A percentile compares a stretch with the other conserved stretches of the same genome.
These are phyloP conservation scores for Ocimum tenuiflorum DNA, from an alignment of 257 asterid genomes.

Conservation along the genomic window DNA sequence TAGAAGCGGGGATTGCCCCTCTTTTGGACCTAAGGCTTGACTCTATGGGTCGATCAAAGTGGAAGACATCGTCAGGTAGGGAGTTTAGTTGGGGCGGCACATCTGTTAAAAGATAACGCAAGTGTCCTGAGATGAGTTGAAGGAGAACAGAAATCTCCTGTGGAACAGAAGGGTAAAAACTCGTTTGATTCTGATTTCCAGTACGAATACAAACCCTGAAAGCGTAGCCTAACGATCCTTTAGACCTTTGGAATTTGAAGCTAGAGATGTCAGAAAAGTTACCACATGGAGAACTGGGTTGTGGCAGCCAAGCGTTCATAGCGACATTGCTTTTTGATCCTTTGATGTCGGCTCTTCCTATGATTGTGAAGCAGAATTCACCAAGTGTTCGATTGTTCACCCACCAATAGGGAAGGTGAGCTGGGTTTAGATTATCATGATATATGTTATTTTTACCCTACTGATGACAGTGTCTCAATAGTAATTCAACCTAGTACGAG, in stretches of 20 bases:
- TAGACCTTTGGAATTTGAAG: slow-evolving; percentile 50
- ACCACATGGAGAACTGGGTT: slow-evolving; percentile 44
- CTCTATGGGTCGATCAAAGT: slow-evolving; percentile 42
- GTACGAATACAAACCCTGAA: slow-evolving; percentile 32
- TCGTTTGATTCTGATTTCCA: slow-evolving; percentile 30
- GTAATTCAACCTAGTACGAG: too few species aligned
- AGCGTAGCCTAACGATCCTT: slow-evolving; percentile 54
- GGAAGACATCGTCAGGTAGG: slow-evolving; percentile 57
- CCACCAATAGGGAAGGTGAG: too few species aligned
- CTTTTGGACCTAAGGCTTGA: slow-evolving; percentile 60
- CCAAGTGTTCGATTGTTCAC: too few species aligned
- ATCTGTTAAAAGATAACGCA: slow-evolving; percentile 47
- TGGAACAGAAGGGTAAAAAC: slow-evolving; percentile 34
- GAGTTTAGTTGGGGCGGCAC: slow-evolving; percentile 61
- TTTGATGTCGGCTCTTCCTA: too few species aligned
- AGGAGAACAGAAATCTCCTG: slow-evolving; percentile 35
- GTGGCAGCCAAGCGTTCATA: slow-evolving; percentile 17
- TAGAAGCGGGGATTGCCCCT: slow-evolving; percentile 59
- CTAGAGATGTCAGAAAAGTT: slow-evolving; percentile 51
- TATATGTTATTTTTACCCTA: too few species aligned
- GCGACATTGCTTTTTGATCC: too few species aligned
- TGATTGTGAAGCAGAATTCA: too few species aligned
- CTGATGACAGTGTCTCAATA: too few species aligned
- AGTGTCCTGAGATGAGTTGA: slow-evolving; percentile 38
- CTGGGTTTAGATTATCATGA: too few species aligned